Conservation (phyloP, 2,329 filamentous ascomycete genomes). For the Penicillium brevicompactum region DNA sequence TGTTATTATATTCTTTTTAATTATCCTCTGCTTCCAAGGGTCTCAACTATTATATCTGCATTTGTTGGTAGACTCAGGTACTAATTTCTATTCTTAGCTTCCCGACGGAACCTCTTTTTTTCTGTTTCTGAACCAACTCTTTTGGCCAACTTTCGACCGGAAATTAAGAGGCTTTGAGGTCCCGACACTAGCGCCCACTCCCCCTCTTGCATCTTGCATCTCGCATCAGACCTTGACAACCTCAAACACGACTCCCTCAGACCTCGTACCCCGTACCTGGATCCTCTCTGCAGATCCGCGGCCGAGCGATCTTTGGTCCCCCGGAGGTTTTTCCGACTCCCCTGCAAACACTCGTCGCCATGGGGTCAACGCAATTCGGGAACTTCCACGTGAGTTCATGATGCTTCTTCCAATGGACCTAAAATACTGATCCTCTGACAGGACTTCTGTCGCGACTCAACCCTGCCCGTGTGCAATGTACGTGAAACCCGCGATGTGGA, state of each 20-base stretch:
- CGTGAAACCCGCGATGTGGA: slow-evolving; percentile 39
- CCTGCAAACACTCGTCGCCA: slow-evolving; percentile 21
- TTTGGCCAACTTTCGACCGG: too few relatives aligned
- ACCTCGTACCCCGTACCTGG: neutral
- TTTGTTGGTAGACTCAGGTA: too few relatives aligned
- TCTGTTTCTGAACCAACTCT: too few relatives aligned
- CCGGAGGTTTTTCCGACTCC: neutral
- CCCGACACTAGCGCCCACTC: slow-evolving; percentile 2
- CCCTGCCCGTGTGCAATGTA: slow-evolving; percentile 83
- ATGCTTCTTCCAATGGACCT: slow-evolving; percentile 6
- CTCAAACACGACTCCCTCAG: too few relatives aligned
- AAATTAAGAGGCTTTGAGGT: neutral
- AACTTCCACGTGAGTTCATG: slow-evolving; percentile 56
- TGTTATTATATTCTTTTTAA: too few relatives aligned
- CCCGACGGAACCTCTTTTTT: too few relatives aligned
- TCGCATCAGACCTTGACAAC: too few relatives aligned
- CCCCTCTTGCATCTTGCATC: neutral
- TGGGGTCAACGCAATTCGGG: slow-evolving; percentile 59
- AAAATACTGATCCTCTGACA: slow-evolving; percentile 43
- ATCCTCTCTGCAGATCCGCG: neutral
- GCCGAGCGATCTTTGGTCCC: slow-evolving; percentile 4
- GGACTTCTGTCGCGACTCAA: slow-evolving; percentile 83
- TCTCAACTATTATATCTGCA: too few relatives aligned
- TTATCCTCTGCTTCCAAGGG: too few relatives aligned
- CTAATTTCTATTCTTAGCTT: too few relatives aligned